phyloP scores from a whole-genome alignment of 805 yeast species.

The Metschnikowia corniflorae region DNA sequence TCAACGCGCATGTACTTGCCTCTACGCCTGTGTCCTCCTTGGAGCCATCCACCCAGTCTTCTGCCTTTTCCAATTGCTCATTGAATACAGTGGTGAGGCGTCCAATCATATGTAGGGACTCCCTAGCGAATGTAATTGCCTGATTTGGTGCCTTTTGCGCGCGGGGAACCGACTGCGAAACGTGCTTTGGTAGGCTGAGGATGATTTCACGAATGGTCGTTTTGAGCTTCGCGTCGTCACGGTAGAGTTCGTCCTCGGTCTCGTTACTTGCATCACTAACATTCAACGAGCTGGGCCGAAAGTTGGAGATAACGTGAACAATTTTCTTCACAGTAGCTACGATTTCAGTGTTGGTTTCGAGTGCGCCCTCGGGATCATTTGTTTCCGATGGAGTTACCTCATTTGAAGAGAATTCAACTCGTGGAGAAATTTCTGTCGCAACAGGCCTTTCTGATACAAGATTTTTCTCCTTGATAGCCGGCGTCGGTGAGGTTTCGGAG shows the following conservation, averaged over 20 bases:
- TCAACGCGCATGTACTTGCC: too few species aligned
- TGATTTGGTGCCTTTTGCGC: slow-evolving; percentile 48
- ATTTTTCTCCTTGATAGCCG: not conserved
- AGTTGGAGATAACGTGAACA: slow-evolving; percentile 78
- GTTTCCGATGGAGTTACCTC: slow-evolving; percentile 4
- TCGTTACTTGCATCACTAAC: slow-evolving; percentile 12
- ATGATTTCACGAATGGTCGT: slow-evolving; percentile 76
- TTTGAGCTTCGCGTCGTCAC: slow-evolving; percentile 37
- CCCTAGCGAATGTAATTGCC: slow-evolving; percentile 79
- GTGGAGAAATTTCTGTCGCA: not conserved
- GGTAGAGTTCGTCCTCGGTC: slow-evolving; percentile 3
- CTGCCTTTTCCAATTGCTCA: slow-evolving; percentile 81
- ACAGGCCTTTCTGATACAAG: not conserved
- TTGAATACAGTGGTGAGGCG: slow-evolving; percentile 82
- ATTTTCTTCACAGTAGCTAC: slow-evolving; percentile 86
- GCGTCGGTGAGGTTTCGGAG: slow-evolving; percentile 17
- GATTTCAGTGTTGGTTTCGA: slow-evolving; percentile 71
- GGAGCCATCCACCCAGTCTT: slow-evolving; percentile 63
- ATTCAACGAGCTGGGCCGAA: slow-evolving; percentile 43
- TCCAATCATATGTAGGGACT: slow-evolving; percentile 81
- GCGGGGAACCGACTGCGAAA: slow-evolving; percentile 19
- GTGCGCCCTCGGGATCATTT: slow-evolving; percentile 20
- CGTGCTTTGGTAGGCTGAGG: slow-evolving; percentile 64
- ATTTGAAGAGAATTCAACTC: slow-evolving; percentile 3
- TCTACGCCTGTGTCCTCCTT: too few species aligned